Percentiles rank a stretch among this genome's conserved stretches.
Evolutionary conservation across 768 basidiomycete genomes (phyloP).

Genomic region (Amanita phalloides): DNA sequence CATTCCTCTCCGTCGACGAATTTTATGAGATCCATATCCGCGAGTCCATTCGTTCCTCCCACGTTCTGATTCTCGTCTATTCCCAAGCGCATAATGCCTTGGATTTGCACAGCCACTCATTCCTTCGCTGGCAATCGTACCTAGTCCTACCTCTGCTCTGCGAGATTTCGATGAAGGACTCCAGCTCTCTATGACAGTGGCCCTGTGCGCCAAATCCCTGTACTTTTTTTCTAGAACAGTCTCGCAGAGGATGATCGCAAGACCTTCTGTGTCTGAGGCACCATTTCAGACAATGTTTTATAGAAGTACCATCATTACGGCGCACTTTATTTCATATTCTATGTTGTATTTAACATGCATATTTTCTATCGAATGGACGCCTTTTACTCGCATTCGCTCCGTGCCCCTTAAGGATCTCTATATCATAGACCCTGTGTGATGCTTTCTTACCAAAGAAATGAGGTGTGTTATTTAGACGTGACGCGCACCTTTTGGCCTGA

Average conservation of each 20-base stretch:
- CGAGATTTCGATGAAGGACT: constrained; percentile 69
- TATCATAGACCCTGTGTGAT: no score
- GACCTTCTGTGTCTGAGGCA: constrained; percentile 63
- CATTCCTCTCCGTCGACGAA: constrained; percentile 32
- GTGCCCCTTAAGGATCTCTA: no score
- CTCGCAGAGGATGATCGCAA: constrained; percentile 80
- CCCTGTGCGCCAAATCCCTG: constrained; percentile 53
- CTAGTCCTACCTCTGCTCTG: constrained; percentile 90
- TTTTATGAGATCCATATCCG: constrained; percentile 49
- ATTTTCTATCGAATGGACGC: no score
- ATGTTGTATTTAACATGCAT: no score
- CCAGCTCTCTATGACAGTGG: constrained; percentile 78
- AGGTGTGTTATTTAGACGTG: no score
- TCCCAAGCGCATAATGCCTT: constrained; percentile 55
- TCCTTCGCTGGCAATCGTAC: constrained; percentile 71
- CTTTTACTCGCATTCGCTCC: no score
- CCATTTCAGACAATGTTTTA: neutral
- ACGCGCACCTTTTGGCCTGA: no score
- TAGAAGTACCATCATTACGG: neutral
- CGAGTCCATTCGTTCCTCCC: constrained; percentile 67
- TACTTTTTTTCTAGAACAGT: constrained; percentile 63
- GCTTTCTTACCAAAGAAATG: no score
- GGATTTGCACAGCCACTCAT: constrained; percentile 81
- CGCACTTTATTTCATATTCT: no score
- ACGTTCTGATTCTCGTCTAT: constrained; percentile 44